phyloP scores from a whole-genome alignment of 2,329 filamentous ascomycete genomes.

The Aureobasidium sp. region DNA sequence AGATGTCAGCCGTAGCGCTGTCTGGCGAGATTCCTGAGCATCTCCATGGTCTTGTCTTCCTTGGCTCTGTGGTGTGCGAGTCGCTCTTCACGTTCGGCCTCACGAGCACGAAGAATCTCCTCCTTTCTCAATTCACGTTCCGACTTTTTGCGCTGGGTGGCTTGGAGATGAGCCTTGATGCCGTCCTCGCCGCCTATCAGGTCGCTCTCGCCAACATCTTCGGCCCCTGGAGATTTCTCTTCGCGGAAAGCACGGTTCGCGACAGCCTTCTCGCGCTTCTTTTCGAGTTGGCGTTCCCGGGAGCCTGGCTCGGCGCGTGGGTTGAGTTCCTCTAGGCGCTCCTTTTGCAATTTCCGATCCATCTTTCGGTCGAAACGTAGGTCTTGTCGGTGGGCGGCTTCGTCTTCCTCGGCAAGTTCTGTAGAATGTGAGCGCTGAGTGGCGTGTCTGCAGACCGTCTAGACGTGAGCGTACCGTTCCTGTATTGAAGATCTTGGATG shows the following conservation, averaged over 20 bases:
- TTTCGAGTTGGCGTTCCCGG: conserved; percentile 77
- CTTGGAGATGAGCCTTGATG: conserved; percentile 57
- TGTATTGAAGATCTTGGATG: conserved; percentile 61
- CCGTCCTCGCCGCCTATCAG: conserved; percentile 66
- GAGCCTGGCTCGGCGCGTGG: conserved; percentile 78
- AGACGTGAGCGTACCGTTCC: conserved; percentile 32
- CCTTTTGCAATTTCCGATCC: conserved; percentile 59
- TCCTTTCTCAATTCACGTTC: conserved; percentile 77
- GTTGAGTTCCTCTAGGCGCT: conserved; percentile 67
- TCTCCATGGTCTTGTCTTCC: conserved; percentile 77
- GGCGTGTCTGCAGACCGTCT: background rate
- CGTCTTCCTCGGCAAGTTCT: conserved; percentile 45
- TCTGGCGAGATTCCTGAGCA: conserved; percentile 68
- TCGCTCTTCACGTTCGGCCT: conserved; percentile 72
- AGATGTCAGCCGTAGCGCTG: conserved; percentile 58
- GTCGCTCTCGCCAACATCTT: conserved; percentile 62
- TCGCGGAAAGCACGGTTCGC: conserved; percentile 66
- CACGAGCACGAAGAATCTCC: conserved; percentile 64
- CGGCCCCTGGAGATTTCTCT: conserved; percentile 51
- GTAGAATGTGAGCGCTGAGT: background rate
- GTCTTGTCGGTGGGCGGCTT: conserved; percentile 36
- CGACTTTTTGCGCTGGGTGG: conserved; percentile 64
- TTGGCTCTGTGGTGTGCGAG: conserved; percentile 60
- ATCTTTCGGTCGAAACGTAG: conserved; percentile 53
- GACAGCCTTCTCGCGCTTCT: conserved; percentile 63